Conservation (phyloP, 202 grass and related monocot genomes). For the Schoenoplectus triqueter region DNA sequence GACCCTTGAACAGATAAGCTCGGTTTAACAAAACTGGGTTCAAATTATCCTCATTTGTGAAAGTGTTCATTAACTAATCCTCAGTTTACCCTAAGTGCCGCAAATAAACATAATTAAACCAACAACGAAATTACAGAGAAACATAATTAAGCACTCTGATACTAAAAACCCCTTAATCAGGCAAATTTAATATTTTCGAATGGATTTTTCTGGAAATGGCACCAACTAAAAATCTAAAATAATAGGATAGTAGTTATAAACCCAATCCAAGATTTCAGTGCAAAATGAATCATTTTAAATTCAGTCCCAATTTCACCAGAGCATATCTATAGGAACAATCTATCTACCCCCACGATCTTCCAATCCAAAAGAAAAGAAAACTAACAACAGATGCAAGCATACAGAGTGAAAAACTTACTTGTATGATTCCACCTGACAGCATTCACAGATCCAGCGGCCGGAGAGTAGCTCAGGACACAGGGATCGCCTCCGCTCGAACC, state of each 20-base stretch:
- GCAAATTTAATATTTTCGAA: background rate
- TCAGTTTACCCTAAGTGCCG: background rate
- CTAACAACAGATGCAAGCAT: too few relatives aligned
- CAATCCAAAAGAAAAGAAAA: too few relatives aligned
- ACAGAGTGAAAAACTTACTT: conserved; percentile 51
- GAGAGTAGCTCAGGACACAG: conserved; percentile 82
- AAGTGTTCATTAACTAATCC: background rate
- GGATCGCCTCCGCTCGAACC: conserved; percentile 62
- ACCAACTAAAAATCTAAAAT: background rate
- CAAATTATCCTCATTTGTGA: background rate
- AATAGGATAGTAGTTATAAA: background rate
- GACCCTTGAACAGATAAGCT: too few relatives aligned
- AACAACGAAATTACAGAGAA: background rate
- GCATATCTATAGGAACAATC: background rate
- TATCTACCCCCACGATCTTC: background rate
- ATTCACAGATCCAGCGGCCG: conserved; percentile 60
- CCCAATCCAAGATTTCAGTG: background rate
- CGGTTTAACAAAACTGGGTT: background rate
- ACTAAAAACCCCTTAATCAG: background rate
- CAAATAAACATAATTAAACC: conserved; percentile 9
- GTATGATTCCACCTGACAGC: conserved; percentile 94
- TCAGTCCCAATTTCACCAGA: background rate
- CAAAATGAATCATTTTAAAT: background rate
- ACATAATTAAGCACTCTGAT: too few relatives aligned
- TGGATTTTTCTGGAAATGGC: background rate